These are phyloP conservation scores for Rhododendron mucronatum DNA, from an alignment of 148 eudicot species.

Conservation along the genomic window DNA sequence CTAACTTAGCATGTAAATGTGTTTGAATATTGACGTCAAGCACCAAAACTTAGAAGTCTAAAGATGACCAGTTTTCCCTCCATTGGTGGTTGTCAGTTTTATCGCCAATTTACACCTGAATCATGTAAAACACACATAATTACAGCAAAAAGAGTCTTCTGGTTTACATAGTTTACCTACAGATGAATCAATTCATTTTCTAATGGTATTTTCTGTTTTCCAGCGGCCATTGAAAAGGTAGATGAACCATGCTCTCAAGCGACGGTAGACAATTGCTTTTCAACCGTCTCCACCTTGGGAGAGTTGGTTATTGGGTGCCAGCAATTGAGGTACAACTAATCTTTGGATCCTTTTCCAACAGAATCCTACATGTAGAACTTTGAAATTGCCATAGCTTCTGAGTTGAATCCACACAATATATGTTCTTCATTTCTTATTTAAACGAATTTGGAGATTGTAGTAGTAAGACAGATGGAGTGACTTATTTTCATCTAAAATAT, in stretches of 20 bases:
- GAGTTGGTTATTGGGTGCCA: neutral
- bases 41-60: neutral
- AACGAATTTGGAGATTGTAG: neutral
- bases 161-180: neutral
- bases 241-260: slow-evolving; percentile 5
- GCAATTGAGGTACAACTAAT: slow-evolving; percentile 3
- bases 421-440: neutral
- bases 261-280: neutral
- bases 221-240: slow-evolving; percentile 26
- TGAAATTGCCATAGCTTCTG: neutral
- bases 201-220: slow-evolving; percentile 11
- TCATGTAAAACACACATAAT: neutral
- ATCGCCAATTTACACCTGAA: neutral
- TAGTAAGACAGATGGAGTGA: neutral
- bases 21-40: neutral
- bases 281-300: neutral
- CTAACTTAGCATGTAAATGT: neutral
- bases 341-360: neutral
- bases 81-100: neutral
- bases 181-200: neutral
- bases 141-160: neutral
- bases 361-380: neutral
- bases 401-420: neutral
- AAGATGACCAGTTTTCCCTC: neutral
- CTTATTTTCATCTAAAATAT: neutral